Conservation (phyloP, 1,284 basidiomycete genomes). For the Acaromyces ingoldii region DNA sequence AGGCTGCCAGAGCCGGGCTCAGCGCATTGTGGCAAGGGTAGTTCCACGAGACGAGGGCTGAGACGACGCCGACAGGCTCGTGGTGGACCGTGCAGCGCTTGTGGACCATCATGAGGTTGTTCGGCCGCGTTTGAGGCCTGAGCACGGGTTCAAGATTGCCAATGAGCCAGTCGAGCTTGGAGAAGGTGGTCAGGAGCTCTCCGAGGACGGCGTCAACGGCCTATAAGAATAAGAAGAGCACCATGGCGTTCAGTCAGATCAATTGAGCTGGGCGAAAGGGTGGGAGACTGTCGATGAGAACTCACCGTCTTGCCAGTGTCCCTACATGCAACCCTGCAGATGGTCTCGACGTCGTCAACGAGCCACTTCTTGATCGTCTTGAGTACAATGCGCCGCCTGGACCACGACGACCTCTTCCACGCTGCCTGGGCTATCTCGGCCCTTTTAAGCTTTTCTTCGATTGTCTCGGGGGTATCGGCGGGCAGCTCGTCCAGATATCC, state of each 20-base stretch:
- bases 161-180: constrained; percentile 45
- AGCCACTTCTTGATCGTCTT: constrained; percentile 84
- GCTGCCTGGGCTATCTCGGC: constrained; percentile 65
- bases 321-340: constrained; percentile 81
- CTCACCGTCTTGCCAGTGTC: constrained; percentile 94
- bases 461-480: constrained; percentile 65
- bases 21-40: constrained; percentile 76
- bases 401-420: constrained; percentile 71
- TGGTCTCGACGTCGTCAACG: constrained; percentile 75
- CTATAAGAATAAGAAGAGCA: not conserved
- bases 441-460: constrained; percentile 64
- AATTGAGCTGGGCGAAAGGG: not conserved
- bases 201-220: constrained; percentile 57
- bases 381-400: constrained; percentile 71
- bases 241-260: not conserved
- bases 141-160: constrained; percentile 31
- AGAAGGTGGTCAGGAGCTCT: constrained; percentile 41
- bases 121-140: constrained; percentile 39
- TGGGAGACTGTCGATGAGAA: constrained; percentile 18
- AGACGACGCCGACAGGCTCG: constrained; percentile 87
- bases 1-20: constrained; percentile 81
- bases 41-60: constrained; percentile 83
- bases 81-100: constrained; percentile 74
- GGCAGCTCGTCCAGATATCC: constrained; percentile 67
- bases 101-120: constrained; percentile 75